Evolutionary conservation across 2,329 filamentous ascomycete genomes (phyloP), one percentile per base, ranked within the genome.

Genomic region (Emmonsiellopsis sp.): DNA sequence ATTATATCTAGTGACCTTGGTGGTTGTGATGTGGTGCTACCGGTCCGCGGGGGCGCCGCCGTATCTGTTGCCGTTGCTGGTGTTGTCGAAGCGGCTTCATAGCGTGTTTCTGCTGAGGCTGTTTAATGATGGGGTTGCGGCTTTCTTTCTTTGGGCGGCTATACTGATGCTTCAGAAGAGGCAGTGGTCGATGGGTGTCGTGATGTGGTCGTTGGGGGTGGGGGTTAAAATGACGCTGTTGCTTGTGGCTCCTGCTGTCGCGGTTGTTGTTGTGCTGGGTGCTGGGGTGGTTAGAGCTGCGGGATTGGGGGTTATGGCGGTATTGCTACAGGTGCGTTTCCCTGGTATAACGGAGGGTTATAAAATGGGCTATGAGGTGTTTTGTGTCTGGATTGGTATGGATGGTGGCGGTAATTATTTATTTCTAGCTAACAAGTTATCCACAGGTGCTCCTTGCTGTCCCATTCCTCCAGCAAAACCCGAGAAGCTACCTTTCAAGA

Each of bases 181-280:
- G 34, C 75, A 78, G 54, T 96, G 88, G 87, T 83, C 83, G 30
- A 62, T 85, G 0, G 93, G 85, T 6, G 84, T 83, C 49, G 67
- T 89, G 13, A 74, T 83, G 49, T 97, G 87, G 74, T 86, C 85
- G 50, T 79, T 83, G 63, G 92, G 89, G 0, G 72, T 98, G 10
- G 90, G 88, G n/a, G 82, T 93, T 62, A 98, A 98, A 74, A 98
- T 98, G 93, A 89, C 87, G 11, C 70, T 96, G 48, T 77, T 98
- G 42, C 78, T 98, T 41, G 81, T 84, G 7, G 79, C 94, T 42
- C 93, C 93, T 0, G 90, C 89, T 0, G 79, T 97, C 50, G 89
- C 82, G 0, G 70, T 89, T 7, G 73, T 95, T 35, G 76, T 94
- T 37, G 82, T 94, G 56, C 81, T 94, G 51, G 86, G 83, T 11